Evolutionary conservation across 2,329 filamentous ascomycete species (phyloP).

Genomic region (Xylariaceae sp.): DNA sequence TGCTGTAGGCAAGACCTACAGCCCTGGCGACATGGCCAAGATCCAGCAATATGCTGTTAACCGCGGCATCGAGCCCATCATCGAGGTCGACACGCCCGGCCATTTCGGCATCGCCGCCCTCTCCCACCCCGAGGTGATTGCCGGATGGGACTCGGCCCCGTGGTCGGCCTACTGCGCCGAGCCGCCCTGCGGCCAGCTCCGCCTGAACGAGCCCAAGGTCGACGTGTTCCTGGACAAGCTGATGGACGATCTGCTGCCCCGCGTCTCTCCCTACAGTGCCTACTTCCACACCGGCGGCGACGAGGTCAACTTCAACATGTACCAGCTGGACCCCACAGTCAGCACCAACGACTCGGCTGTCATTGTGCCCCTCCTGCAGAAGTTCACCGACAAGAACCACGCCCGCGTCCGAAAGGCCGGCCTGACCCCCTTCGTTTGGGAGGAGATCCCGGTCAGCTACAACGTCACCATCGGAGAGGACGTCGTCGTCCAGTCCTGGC

Average conservation of each 20-base stretch:
- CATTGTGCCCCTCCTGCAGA: slow-evolving; percentile 70
- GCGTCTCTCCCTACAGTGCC: slow-evolving; percentile 60
- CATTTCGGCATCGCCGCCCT: slow-evolving; percentile 65
- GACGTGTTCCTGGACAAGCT: slow-evolving; percentile 66
- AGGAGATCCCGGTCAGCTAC: slow-evolving; percentile 78
- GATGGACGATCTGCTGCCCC: slow-evolving; percentile 70
- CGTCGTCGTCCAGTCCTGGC: slow-evolving; percentile 76
- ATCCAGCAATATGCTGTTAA: slow-evolving; percentile 67
- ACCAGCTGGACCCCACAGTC: slow-evolving; percentile 67
- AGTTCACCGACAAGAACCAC: slow-evolving; percentile 68
- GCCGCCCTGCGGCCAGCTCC: slow-evolving; percentile 64
- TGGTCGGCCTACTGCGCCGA: slow-evolving; percentile 56
- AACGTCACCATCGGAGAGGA: slow-evolving; percentile 66
- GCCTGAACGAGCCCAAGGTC: slow-evolving; percentile 67
- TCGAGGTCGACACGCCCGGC: slow-evolving; percentile 78
- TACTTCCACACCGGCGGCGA: slow-evolving; percentile 88
- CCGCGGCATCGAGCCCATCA: slow-evolving; percentile 64
- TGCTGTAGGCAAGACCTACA: slow-evolving; percentile 60
- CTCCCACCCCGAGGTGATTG: slow-evolving; percentile 65
- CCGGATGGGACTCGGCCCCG: slow-evolving; percentile 54
- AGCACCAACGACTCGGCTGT: slow-evolving; percentile 58
- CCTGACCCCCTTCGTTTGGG: slow-evolving; percentile 75
- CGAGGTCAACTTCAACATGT: slow-evolving; percentile 74
- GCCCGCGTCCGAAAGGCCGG: slow-evolving; percentile 56
- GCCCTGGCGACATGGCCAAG: slow-evolving; percentile 53